phyloP scores from a whole-genome alignment of 2,329 filamentous ascomycete genomes.

The Curvularia hawaiiensis region DNA sequence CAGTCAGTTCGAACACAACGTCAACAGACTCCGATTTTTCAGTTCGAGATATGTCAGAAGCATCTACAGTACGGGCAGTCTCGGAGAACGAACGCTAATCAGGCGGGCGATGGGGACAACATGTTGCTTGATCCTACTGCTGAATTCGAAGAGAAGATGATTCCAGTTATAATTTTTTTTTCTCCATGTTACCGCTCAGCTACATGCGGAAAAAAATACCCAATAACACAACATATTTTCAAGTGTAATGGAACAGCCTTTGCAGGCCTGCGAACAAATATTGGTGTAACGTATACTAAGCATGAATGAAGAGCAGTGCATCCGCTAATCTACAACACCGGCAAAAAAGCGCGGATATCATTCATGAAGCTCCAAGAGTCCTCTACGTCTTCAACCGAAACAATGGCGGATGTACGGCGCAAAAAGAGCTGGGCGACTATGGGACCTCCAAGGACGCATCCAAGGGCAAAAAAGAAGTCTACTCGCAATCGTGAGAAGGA shows the following conservation, averaged over 20 bases:
- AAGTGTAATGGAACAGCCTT: neutral
- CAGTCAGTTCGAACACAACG: slow-evolving; percentile 26
- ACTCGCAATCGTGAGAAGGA: slow-evolving; percentile 6
- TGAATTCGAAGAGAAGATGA: neutral
- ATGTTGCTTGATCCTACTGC: neutral
- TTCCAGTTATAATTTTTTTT: neutral
- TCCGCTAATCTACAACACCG: neutral
- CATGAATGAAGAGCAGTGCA: neutral
- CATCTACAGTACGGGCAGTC: slow-evolving; percentile 31
- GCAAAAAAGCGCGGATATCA: neutral
- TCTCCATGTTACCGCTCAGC: neutral
- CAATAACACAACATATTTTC: neutral
- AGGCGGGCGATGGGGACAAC: neutral
- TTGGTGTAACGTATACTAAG: neutral
- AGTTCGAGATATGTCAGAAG: slow-evolving; percentile 19
- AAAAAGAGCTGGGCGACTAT: neutral
- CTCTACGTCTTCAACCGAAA: too few relatives aligned
- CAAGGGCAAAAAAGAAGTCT: neutral
- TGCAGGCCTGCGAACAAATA: neutral
- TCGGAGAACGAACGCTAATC: slow-evolving; percentile 30
- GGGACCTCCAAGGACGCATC: neutral
- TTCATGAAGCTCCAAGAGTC: neutral
- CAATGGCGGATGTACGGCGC: neutral
- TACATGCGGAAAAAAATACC: neutral
- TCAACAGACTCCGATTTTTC: slow-evolving; percentile 26